Conservation (phyloP, 2,329 filamentous ascomycete genomes). For the Colletotrichum musicola region DNA sequence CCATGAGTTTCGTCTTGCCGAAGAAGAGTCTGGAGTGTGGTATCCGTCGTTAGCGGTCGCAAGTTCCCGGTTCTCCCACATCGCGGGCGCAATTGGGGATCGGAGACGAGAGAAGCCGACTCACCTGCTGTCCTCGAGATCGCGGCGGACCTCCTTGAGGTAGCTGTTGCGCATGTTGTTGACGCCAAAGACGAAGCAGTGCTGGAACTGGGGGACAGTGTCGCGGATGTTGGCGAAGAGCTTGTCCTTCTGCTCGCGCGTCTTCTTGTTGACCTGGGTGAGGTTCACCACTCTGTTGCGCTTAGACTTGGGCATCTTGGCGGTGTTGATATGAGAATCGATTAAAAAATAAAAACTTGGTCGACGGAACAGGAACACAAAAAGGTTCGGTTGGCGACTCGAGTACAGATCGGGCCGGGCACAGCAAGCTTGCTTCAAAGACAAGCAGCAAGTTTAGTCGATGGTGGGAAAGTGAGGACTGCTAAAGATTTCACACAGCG, state of each 20-base stretch:
- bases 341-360: neutral
- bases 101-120: conserved; percentile 43
- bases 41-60: conserved; percentile 6
- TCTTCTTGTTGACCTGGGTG: conserved; percentile 93
- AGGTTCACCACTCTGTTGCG: conserved; percentile 90
- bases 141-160: conserved; percentile 88
- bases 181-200: conserved; percentile 93
- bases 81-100: neutral
- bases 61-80: neutral
- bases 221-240: conserved; percentile 92
- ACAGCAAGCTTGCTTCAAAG: neutral
- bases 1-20: conserved; percentile 99
- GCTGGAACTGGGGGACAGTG: conserved; percentile 84
- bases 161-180: conserved; percentile 99
- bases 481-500: conserved; percentile 34
- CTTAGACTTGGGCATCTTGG: conserved; percentile 94
- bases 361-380: neutral
- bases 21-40: conserved; percentile 82
- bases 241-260: conserved; percentile 88
- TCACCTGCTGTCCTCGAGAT: conserved; percentile 87
- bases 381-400: neutral
- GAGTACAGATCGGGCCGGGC: neutral
- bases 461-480: conserved; percentile 2
- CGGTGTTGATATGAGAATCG: conserved; percentile 25
- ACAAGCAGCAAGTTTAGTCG: neutral